Conservation (phyloP, 1,139 yeast genomes). For the Zhuliangozyma blackwelliae region DNA sequence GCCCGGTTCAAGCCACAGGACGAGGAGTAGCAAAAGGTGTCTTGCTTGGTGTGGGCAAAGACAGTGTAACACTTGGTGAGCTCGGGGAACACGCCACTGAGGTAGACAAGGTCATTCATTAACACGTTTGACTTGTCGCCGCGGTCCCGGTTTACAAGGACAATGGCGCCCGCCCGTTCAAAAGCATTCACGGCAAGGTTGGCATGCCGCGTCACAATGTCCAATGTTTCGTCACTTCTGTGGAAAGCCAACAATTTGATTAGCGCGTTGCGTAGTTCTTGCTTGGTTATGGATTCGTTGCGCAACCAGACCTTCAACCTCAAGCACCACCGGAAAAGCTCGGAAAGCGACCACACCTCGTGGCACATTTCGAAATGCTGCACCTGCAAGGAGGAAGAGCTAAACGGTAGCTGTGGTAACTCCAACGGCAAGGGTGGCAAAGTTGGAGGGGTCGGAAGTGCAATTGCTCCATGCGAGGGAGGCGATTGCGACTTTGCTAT, state of each 20-base stretch:
- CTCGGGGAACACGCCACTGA: conserved; percentile 37
- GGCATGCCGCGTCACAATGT: conserved; percentile 54
- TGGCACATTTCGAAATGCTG: conserved; percentile 41
- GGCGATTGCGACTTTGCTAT: too few relatives aligned
- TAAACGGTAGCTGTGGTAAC: conserved; percentile 55
- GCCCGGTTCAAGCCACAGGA: conserved; percentile 34
- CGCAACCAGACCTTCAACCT: conserved; percentile 47
- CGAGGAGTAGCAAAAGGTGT: conserved; percentile 33
- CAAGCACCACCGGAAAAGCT: conserved; percentile 48
- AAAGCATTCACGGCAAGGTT: conserved; percentile 49
- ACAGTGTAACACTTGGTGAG: conserved; percentile 35
- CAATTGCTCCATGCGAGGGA: background rate
- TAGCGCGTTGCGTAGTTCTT: conserved; percentile 50
- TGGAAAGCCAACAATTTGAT: conserved; percentile 49
- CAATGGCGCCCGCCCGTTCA: conserved; percentile 41
- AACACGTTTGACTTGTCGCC: conserved; percentile 19
- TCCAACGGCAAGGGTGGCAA: conserved; percentile 53
- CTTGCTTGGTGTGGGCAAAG: conserved; percentile 17
- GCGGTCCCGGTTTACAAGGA: conserved; percentile 11
- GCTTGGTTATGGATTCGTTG: conserved; percentile 46
- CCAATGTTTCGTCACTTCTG: conserved; percentile 48
- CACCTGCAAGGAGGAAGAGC: conserved; percentile 46
- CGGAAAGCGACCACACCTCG: conserved; percentile 36
- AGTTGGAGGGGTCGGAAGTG: conserved; percentile 4
- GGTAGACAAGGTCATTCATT: conserved; percentile 18